phyloP scores from a whole-genome alignment of 345 rosid genomes.

The Trapa bicornis region DNA sequence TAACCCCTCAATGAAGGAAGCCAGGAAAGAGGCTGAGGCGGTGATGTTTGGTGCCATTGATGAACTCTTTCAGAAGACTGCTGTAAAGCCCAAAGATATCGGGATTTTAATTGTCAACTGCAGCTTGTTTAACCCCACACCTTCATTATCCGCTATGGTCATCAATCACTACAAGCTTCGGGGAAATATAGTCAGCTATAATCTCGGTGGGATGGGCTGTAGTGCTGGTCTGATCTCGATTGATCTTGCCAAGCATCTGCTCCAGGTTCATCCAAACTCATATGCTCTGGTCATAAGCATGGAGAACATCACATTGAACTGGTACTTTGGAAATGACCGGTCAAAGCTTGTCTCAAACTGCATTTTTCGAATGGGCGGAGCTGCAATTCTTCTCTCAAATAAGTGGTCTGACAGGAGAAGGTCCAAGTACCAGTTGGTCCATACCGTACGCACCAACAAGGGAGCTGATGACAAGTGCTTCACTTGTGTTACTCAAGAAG shows the following conservation, averaged over 20 bases:
- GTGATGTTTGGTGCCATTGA: slow-evolving; percentile 3
- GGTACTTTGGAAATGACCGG: slow-evolving; percentile 3
- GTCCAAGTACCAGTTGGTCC: slow-evolving; percentile 4
- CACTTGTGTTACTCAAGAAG: slow-evolving; percentile 1
- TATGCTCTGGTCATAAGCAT: slow-evolving; percentile 1
- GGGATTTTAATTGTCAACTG: slow-evolving; percentile 1
- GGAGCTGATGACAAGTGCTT: slow-evolving; percentile 4
- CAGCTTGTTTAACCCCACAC: slow-evolving; percentile 4
- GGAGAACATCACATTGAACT: slow-evolving; percentile 3
- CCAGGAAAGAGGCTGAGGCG: slow-evolving; percentile 3
- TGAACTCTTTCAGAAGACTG: slow-evolving; percentile 1
- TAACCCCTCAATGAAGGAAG: background rate
- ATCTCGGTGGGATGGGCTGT: slow-evolving; percentile 2
- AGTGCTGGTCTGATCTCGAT: background rate
- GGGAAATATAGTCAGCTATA: slow-evolving; percentile 3
- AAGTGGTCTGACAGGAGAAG: slow-evolving; percentile 1
- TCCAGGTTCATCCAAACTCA: slow-evolving; percentile 2
- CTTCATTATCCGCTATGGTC: slow-evolving; percentile 2
- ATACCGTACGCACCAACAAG: background rate
- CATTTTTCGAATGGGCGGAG: slow-evolving; percentile 1
- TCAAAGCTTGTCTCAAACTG: slow-evolving; percentile 4
- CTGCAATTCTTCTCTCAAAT: slow-evolving; percentile 2
- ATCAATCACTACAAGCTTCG: slow-evolving; percentile 5
- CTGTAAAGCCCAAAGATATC: slow-evolving; percentile 2
- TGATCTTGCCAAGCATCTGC: slow-evolving; percentile 1